These are phyloP conservation scores for Fennellomyces sp. DNA, from an alignment of 371 early-diverging fungal species.

Conservation along the genomic window DNA sequence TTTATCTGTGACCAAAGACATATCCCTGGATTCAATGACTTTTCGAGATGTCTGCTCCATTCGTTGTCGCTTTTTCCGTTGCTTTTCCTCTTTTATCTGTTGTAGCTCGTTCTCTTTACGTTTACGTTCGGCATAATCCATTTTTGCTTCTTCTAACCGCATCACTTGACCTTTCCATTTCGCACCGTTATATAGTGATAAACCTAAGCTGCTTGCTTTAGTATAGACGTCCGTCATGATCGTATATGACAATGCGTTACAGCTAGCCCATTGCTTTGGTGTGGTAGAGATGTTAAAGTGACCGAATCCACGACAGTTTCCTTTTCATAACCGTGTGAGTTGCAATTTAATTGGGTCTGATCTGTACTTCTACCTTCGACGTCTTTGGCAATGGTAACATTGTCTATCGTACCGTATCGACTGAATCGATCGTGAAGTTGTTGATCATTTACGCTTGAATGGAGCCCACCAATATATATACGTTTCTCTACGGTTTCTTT, in stretches of 20 bases:
- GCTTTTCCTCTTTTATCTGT: constrained; percentile 15
- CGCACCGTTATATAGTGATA: constrained; percentile 73
- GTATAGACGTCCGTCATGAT: background rate
- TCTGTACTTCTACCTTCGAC: constrained; percentile 24
- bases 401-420: constrained; percentile 66
- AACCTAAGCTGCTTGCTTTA: constrained; percentile 42
- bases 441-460: constrained; percentile 52
- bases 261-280: constrained; percentile 65
- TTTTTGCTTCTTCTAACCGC: constrained; percentile 80
- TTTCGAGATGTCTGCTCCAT: constrained; percentile 28
- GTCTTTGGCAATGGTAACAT: constrained; percentile 56
- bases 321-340: constrained; percentile 14
- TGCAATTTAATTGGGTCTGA: background rate
- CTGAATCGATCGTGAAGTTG: constrained; percentile 70
- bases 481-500: constrained; percentile 53
- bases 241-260: constrained; percentile 26
- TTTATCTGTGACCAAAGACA: constrained; percentile 74
- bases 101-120: constrained; percentile 28
- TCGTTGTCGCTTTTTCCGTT: constrained; percentile 36
- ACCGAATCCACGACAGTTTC: constrained; percentile 75
- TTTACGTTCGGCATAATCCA: constrained; percentile 63
- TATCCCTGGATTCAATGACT: constrained; percentile 60
- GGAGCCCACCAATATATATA: constrained; percentile 78
- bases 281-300: constrained; percentile 72
- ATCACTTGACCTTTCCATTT: constrained; percentile 86